Conservation (phyloP, 495 filamentous ascomycete species). For the Apodospora peruviana region DNA sequence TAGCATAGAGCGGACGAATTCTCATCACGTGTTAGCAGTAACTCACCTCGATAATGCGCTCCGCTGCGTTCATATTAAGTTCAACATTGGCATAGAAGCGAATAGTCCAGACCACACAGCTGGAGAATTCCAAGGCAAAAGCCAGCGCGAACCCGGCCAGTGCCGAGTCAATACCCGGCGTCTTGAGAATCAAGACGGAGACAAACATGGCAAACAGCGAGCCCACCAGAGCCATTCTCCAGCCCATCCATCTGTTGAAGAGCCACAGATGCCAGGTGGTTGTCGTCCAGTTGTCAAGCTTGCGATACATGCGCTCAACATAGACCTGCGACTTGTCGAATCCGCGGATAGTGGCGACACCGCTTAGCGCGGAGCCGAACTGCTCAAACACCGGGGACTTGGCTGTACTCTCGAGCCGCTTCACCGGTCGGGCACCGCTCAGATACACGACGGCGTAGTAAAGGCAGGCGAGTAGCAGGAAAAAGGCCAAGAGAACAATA, state of each 20-base stretch:
- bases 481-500: constrained; percentile 51
- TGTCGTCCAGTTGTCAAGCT: constrained; percentile 58
- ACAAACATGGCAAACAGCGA: constrained; percentile 64
- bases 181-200: constrained; percentile 56
- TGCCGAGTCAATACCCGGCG: constrained; percentile 61
- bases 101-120: constrained; percentile 53
- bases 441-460: constrained; percentile 58
- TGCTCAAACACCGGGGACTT: constrained; percentile 76
- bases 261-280: constrained; percentile 64
- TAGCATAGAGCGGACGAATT: no score
- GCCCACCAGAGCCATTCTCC: constrained; percentile 65
- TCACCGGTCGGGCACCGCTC: constrained; percentile 65
- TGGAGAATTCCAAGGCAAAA: constrained; percentile 51
- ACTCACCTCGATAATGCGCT: constrained; percentile 65
- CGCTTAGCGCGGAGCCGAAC: constrained; percentile 63
- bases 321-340: constrained; percentile 62
- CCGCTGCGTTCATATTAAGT: constrained; percentile 78
- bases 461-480: constrained; percentile 51
- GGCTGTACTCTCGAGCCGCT: constrained; percentile 66
- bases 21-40: not conserved
- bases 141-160: constrained; percentile 74
- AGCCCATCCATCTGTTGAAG: constrained; percentile 69
- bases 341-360: constrained; percentile 69
- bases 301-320: constrained; percentile 57
- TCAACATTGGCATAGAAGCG: constrained; percentile 62